phyloP scores from a whole-genome alignment of 108 stramenopile species.

The Fragilariopsis cylindrus region DNA sequence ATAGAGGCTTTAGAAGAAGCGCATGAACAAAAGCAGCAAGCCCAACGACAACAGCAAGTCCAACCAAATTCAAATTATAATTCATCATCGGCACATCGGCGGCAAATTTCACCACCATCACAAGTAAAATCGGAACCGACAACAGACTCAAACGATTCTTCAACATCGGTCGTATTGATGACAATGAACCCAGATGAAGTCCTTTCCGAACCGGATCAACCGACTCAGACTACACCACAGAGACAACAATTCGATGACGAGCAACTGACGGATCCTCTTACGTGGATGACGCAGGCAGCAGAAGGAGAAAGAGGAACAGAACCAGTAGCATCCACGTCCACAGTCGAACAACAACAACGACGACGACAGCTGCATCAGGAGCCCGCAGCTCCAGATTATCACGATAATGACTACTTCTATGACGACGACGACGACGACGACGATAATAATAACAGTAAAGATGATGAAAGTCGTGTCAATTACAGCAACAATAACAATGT shows the following conservation, averaged over 20 bases:
- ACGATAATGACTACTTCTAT: constrained; percentile 10
- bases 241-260: constrained; percentile 25
- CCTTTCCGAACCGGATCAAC: constrained; percentile 29
- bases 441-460: not conserved
- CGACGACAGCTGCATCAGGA: not conserved
- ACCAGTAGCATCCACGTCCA: not conserved
- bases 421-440: constrained; percentile 10
- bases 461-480: not conserved
- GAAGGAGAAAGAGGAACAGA: not conserved
- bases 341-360: not conserved
- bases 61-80: not conserved
- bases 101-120: constrained; percentile 11
- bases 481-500: not conserved
- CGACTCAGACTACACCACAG: constrained; percentile 19
- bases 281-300: not conserved
- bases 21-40: constrained; percentile 15
- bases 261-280: constrained; percentile 23
- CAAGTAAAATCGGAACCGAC: constrained; percentile 16
- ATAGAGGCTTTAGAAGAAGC: constrained; percentile 57
- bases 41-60: not conserved
- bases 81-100: not conserved
- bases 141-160: not conserved
- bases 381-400: not conserved
- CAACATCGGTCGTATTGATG: not conserved
- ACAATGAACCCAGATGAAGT: constrained; percentile 37